Evolutionary conservation across 805 yeast genomes (phyloP).

Genomic region (Saccharomycopsis synnaedendra): DNA sequence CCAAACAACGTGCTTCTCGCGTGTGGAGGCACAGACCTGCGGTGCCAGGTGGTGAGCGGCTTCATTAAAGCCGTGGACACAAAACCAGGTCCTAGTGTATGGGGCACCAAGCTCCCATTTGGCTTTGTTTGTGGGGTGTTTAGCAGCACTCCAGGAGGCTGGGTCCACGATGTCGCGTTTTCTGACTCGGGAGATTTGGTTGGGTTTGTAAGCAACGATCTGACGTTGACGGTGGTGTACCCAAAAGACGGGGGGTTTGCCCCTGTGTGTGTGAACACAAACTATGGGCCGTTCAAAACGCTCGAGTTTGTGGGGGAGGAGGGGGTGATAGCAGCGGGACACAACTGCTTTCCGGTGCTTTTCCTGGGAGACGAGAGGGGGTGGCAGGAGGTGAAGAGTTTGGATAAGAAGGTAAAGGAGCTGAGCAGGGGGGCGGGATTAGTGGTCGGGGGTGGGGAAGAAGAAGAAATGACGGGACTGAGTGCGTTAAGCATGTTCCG

Average conservation of each 20-base stretch:
- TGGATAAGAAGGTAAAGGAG: slow-evolving; percentile 41
- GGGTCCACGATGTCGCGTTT: slow-evolving; percentile 88
- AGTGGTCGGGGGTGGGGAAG: slow-evolving; percentile 34
- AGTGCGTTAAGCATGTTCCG: slow-evolving; percentile 87
- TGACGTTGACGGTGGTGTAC: slow-evolving; percentile 69
- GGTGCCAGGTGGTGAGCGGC: slow-evolving; percentile 79
- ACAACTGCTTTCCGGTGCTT: slow-evolving; percentile 81
- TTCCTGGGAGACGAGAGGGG: slow-evolving; percentile 57
- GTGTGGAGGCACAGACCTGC: slow-evolving; percentile 90
- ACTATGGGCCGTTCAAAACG: slow-evolving; percentile 71
- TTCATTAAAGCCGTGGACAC: slow-evolving; percentile 80
- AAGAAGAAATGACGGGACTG: slow-evolving; percentile 46
- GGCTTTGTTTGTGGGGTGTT: slow-evolving; percentile 81
- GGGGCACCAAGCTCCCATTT: slow-evolving; percentile 96
- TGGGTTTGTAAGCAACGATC: slow-evolving; percentile 81
- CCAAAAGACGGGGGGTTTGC: slow-evolving; percentile 51
- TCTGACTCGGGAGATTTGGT: slow-evolving; percentile 68
- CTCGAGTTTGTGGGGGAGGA: slow-evolving; percentile 57
- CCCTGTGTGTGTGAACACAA: slow-evolving; percentile 46
- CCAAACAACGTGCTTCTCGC: slow-evolving; percentile 83
- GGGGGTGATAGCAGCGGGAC: slow-evolving; percentile 80
- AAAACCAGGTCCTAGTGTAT: slow-evolving; percentile 67
- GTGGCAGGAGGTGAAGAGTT: slow-evolving; percentile 51
- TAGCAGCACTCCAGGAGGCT: slow-evolving; percentile 60
- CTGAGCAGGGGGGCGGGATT: slow-evolving; percentile 18